These are phyloP conservation scores for Thalassiosira livingstoniorum DNA, from an alignment of 352 stramenopile species.

Conservation along the genomic window DNA sequence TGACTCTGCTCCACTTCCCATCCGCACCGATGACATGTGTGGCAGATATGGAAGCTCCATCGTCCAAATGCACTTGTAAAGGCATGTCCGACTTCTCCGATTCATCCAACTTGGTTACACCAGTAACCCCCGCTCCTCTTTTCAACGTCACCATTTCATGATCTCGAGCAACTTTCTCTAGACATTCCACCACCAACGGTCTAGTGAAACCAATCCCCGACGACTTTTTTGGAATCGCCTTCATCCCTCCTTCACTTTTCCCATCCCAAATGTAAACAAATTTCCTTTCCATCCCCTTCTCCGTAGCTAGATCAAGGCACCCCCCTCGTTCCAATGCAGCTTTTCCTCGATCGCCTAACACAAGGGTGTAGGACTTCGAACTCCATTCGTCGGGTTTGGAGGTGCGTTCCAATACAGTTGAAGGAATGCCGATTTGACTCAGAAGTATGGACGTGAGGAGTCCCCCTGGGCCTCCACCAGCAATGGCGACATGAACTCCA, in stretches of 20 bases:
- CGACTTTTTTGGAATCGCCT: slow-evolving; percentile 27
- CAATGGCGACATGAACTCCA: slow-evolving; percentile 5
- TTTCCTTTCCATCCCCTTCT: slow-evolving; percentile 7
- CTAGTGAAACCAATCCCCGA: slow-evolving; percentile 30
- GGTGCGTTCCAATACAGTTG: slow-evolving; percentile 25
- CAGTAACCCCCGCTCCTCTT: slow-evolving; percentile 24
- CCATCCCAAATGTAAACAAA: slow-evolving; percentile 41
- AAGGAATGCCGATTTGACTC: slow-evolving; percentile 24
- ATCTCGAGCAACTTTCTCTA: slow-evolving; percentile 20
- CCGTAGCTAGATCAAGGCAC: slow-evolving; percentile 12
- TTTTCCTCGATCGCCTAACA: slow-evolving; percentile 25
- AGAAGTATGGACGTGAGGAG: slow-evolving; percentile 33
- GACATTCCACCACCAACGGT: slow-evolving; percentile 24
- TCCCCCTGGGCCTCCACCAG: slow-evolving; percentile 20
- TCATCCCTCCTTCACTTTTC: slow-evolving; percentile 28
- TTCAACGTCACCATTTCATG: slow-evolving; percentile 19
- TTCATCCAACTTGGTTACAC: slow-evolving; percentile 18
- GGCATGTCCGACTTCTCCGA: background rate
- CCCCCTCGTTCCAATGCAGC: slow-evolving; percentile 3
- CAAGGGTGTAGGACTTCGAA: slow-evolving; percentile 31
- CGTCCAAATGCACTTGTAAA: slow-evolving; percentile 26
- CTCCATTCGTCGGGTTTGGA: slow-evolving; percentile 29
- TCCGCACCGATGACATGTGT: slow-evolving; percentile 42
- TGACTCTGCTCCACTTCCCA: slow-evolving; percentile 39
- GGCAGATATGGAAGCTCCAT: slow-evolving; percentile 23